Base-by-base conservation (phyloP, 352 stramenopile species). In the Globisporangium mamillatum region DNA sequence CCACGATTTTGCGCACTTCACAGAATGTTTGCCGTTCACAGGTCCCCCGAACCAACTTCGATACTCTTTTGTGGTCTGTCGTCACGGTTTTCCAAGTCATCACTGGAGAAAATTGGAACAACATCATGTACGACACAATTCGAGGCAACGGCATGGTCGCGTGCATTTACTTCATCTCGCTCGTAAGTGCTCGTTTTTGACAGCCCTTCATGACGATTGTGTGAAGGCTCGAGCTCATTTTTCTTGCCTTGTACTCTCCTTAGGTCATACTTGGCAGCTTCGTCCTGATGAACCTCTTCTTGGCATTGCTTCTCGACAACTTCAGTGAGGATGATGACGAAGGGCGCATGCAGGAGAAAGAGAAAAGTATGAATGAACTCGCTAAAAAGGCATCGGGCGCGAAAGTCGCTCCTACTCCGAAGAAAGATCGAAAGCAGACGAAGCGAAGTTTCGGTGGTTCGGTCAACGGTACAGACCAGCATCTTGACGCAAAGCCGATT, bases 31-130 rank as follows among this genome's bases (percentile, higher is more conserved):
- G 4, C 46, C 52, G 38, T 66, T 7, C 25, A 6, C 44, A 93
- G 85, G 70, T 91, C 16, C 83, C 85, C 0, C 78, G 88, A 6
- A 85, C 82, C 64, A 97, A 98, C 70, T 98, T 98, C 64, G 93
- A 98, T 53, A 89, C 88, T 3, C 71, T 98, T 7, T 70, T 93
- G 8, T 90, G 78, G 80, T 83, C 86, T 9, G 69, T 84, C 16
- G 75, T 95, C 24, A 97, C 92, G 0, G 90, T 98, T 0, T 98
- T 98, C 65, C 90, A 98, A 74, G 81, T 99, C 54, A 96, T 98
- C 58, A 94, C 94, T 14, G 93, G 92, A 8, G 95, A 99, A 58
- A 97, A 98, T 75, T 98, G 92, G 93, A 98, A 98, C 65, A 77
- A 70, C 44, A 84, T 98, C 60, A 97, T 99, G 93, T 98, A 98